A percentile compares a stretch with the other conserved stretches of the same genome.
Evolutionary conservation across 805 yeast genomes (phyloP).

Genomic region (Brettanomyces nanus): DNA sequence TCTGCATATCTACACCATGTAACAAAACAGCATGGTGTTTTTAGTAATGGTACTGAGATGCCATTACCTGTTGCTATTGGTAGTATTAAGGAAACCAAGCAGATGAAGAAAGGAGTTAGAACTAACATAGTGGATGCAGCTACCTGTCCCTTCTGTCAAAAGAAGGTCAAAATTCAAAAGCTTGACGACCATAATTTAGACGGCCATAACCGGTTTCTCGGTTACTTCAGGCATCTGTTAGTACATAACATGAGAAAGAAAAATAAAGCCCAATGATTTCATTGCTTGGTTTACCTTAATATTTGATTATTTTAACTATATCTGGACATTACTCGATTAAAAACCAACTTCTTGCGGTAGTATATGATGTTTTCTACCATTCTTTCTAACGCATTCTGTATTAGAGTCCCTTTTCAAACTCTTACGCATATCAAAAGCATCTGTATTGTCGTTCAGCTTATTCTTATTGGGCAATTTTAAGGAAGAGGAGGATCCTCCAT

Average conservation of each 20-base stretch:
- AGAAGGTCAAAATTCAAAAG: constrained; percentile 14
- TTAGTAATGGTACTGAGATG: constrained; percentile 23
- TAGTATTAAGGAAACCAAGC: neutral
- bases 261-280: too few relatives aligned
- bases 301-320: too few relatives aligned
- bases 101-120: constrained; percentile 1
- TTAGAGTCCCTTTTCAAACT: constrained; percentile 49
- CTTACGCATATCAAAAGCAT: constrained; percentile 85
- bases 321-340: constrained; percentile 24
- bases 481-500: constrained; percentile 23
- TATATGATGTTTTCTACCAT: constrained; percentile 55
- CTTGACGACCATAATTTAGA: constrained; percentile 1
- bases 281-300: too few relatives aligned
- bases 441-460: constrained; percentile 54
- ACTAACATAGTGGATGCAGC: constrained; percentile 9
- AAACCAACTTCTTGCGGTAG: constrained; percentile 62
- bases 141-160: constrained; percentile 18
- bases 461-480: constrained; percentile 33
- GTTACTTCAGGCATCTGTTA: constrained; percentile 23
- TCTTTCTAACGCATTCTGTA: constrained; percentile 42
- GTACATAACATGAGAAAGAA: constrained; percentile 4
- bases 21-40: constrained; percentile 25
- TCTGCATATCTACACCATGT: constrained; percentile 26
- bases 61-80: constrained; percentile 19
- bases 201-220: constrained; percentile 17